Percentiles rank a stretch among this genome's conserved stretches.
phyloP scores from a whole-genome alignment of 2,329 filamentous ascomycete genomes.

The Trichoderma sp. region DNA sequence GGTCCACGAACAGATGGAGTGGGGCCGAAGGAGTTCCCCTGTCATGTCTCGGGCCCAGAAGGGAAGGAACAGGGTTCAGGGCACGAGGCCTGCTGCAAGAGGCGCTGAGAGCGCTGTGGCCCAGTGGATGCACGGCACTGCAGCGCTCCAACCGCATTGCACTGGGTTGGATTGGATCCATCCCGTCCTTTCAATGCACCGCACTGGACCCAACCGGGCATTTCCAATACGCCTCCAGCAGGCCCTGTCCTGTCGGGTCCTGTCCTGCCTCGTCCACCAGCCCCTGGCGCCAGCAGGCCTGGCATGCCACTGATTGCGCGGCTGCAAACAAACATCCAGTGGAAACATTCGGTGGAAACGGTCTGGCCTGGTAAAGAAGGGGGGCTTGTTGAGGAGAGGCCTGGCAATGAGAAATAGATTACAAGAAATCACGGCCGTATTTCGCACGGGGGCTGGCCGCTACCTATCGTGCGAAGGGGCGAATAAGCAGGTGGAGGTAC shows the following conservation, averaged over 20 bases:
- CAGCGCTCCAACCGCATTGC: neutral
- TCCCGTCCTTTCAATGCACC: neutral
- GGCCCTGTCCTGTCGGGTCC: neutral
- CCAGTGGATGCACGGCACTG: neutral
- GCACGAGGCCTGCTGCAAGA: neutral
- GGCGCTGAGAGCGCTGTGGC: neutral
- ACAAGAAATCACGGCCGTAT: conserved; percentile 4
- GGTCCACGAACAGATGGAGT: neutral
- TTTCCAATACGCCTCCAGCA: neutral
- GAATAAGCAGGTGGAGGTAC: neutral
- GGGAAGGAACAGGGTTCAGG: neutral
- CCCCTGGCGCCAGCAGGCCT: conserved; percentile 23
- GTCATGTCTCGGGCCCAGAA: neutral
- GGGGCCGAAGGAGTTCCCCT: conserved; percentile 17
- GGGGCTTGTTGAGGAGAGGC: neutral
- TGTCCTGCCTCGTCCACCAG: neutral
- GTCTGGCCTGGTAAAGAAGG: neutral
- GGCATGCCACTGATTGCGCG: conserved; percentile 3
- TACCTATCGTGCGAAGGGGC: neutral
- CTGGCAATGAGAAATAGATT: conserved; percentile 19
- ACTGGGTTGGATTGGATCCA: neutral
- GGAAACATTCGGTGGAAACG: no score
- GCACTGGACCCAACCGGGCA: neutral
- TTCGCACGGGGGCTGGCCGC: neutral
- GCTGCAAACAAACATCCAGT: no score